Evolutionary conservation across 2,329 filamentous ascomycete species (phyloP), one percentile per base, ranked within the genome.

Genomic region (Chaetothyriales sp.): DNA sequence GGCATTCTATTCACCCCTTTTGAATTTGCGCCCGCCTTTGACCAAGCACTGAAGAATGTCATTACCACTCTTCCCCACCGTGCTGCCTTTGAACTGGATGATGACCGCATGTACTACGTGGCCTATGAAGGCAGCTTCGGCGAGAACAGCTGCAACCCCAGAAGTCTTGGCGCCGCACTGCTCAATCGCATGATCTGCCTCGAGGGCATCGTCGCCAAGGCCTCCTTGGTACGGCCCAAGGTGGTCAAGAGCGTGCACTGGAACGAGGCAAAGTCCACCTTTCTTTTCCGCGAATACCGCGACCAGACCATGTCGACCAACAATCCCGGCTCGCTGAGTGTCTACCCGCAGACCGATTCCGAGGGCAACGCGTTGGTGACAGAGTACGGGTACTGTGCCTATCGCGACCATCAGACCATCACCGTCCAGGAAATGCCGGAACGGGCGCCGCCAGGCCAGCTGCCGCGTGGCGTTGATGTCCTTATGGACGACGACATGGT

Each of bases 371-470:
- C 90, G 2, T 76, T 98, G 18, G 80, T 88, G 53, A 98, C 92
- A 2, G 92, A 98, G 66, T 98, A 97, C 66, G 92, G 92, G 20
- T 90, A 94, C 71, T 94, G 85, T 67, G 92, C 85, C 48, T 98
- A 95, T 70, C 80, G 90, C 64, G 92, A 98, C 66, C 92, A 98
- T 66, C 92, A 98, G 68, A 95, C 87, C 15, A 88, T 98, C 54
- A 95, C 90, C 0, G 95, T 98, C 59, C 92, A 98, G 70, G 92
- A 98, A 73, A 98, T 98, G 92, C 92, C 92, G 0, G 92, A 98
- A 69, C 78, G 90, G 61, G 92, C 92, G 1, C 92, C 92, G 50
- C 90, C 92, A 54, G 92, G 92, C 50, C 92, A 97, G 73, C 77
- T 98, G 58, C 92, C 92, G 54, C 83, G 92, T 50, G 89, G 90